phyloP scores from a whole-genome alignment of 208 protist genomes.

The Balamuthia mandrillaris region DNA sequence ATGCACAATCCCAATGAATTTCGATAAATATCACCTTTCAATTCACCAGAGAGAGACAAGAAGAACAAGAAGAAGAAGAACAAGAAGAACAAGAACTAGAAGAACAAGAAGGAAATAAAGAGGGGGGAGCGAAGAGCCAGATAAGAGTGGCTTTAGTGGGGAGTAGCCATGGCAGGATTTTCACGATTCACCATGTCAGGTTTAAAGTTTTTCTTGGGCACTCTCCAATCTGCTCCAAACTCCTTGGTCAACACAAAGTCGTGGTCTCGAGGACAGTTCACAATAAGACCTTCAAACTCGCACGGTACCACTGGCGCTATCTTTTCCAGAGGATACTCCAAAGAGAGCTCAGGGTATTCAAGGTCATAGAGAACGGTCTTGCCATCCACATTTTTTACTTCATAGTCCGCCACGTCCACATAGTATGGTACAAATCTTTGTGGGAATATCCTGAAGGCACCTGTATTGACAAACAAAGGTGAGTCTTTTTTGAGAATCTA shows the following conservation, averaged over 20 bases:
- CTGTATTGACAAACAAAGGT: too few relatives aligned
- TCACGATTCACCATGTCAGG: not conserved
- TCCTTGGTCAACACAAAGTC: not conserved
- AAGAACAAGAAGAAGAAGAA: too few relatives aligned
- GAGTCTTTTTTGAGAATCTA: too few relatives aligned
- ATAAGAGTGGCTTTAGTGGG: too few relatives aligned
- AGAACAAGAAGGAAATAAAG: too few relatives aligned
- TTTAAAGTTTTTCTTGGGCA: not conserved
- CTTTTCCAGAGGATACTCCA: not conserved
- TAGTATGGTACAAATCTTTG: not conserved
- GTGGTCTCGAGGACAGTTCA: not conserved
- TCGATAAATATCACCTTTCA: too few relatives aligned
- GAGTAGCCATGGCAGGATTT: too few relatives aligned
- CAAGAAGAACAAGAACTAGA: too few relatives aligned
- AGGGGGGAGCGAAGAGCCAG: too few relatives aligned
- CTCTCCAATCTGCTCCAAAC: not conserved
- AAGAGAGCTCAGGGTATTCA: not conserved
- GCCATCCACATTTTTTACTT: not conserved
- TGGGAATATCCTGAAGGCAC: not conserved
- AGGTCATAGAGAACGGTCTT: not conserved
- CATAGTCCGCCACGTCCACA: not conserved
- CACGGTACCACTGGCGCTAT: not conserved
- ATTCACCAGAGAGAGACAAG: too few relatives aligned
- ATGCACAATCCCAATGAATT: too few relatives aligned
- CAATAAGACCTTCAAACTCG: not conserved